Evolutionary conservation across 2,329 filamentous ascomycete species (phyloP), one percentile per base, ranked within the genome.

Genomic region (Penicillium sp.): DNA sequence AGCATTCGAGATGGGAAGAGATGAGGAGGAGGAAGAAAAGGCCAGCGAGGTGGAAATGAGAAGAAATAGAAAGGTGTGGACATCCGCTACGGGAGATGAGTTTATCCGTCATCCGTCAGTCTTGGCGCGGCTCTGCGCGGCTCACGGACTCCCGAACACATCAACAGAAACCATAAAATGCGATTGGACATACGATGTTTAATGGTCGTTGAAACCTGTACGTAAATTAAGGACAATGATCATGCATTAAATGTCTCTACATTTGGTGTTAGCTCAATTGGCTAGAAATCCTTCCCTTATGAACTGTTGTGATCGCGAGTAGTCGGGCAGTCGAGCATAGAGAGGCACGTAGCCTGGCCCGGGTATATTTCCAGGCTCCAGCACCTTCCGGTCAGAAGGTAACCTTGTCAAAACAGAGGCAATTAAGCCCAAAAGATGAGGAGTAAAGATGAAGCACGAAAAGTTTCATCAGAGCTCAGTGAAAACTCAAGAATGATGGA

Each of bases 51-150:
- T 40, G 64, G 63, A 69, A 62, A 62, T 64, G 63, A 65, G 58
- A 55, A 61, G 55, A 58, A 61, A 65, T 61, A 61, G 60, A 66
- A 69, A 63, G 45, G 58, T 67, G 68, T 68, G 63, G 60, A 63
- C 55, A 61, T 58, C 65, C 64, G 57, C 52, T 59, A 55, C 57
- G 57, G 57, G 35, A 55, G n/a, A 13, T 5, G 30, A 35, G 56
- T 68, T 69, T 66, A 40, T 68, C 66, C 65, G 64, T 33, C 10
- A n/a, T 52, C 65, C 66, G 60, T 38, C 3, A 14, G 61, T 16
- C 58, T 61, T 65, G 60, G 58, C 63, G 58, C 55, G 40, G 55
- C 57, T 54, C 57, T 62, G 38, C 38, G 38, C 37, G 35, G 52
- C 37, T 42, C 52, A 33, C 26, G 25, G 26, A 28, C 11, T 2